phyloP scores from a whole-genome alignment of 768 basidiomycete species.

The Mycena pura region DNA sequence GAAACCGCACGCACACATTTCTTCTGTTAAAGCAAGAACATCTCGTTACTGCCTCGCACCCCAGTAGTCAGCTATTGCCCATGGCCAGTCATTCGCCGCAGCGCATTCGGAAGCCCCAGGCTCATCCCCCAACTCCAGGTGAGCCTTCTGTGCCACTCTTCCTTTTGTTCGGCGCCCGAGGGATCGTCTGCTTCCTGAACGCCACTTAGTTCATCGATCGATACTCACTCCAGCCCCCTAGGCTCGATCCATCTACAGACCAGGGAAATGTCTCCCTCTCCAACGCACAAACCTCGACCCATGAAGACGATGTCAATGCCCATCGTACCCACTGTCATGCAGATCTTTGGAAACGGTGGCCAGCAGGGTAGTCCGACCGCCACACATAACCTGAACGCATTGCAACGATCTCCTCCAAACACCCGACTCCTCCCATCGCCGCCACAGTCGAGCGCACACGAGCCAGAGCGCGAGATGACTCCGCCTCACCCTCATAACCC shows the following conservation, averaged over 20 bases:
- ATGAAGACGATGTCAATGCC: conserved; percentile 69
- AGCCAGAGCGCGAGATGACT: conserved; percentile 36
- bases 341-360: conserved; percentile 52
- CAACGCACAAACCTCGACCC: conserved; percentile 58
- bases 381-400: conserved; percentile 17
- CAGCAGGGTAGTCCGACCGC: conserved; percentile 39
- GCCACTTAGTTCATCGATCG: conserved; percentile 25
- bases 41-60: conserved; percentile 6
- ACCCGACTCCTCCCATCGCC: conserved; percentile 34
- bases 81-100: conserved; percentile 71
- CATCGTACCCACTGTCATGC: conserved; percentile 62
- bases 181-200: conserved; percentile 19
- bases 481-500: conserved; percentile 39
- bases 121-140: conserved; percentile 58
- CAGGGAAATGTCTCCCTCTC: conserved; percentile 58
- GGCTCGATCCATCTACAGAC: conserved; percentile 49
- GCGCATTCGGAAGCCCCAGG: conserved; percentile 60
- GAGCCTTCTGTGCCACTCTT: conserved; percentile 36
- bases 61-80: conserved; percentile 31
- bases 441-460: conserved; percentile 21
- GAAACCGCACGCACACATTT: conserved; percentile 14
- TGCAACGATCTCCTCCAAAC: conserved; percentile 24
- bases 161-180: conserved; percentile 26
- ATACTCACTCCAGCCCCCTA: conserved; percentile 34
- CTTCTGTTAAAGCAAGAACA: conserved; percentile 23